Percentiles rank a stretch among this genome's conserved stretches.
phyloP scores from a whole-genome alignment of 306 rosid species.

The Rosa chinensis region DNA sequence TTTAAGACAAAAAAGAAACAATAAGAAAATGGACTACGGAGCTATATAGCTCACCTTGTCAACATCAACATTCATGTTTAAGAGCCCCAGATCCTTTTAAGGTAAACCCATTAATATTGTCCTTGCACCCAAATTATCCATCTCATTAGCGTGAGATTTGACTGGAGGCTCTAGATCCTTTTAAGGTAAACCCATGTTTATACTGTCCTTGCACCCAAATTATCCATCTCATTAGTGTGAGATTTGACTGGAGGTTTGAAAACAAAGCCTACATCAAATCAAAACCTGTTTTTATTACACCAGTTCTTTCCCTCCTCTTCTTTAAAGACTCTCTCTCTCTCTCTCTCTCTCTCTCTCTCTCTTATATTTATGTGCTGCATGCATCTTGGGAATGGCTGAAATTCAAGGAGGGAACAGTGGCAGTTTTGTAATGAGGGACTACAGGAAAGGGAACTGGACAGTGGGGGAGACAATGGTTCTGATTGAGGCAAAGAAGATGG shows the following conservation, averaged over 20 bases:
- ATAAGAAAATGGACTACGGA: background rate
- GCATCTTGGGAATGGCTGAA: slow-evolving; percentile 39
- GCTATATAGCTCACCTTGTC: slow-evolving; percentile 6
- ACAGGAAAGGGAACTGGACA: slow-evolving; percentile 56
- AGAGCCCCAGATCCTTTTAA: slow-evolving; percentile 7
- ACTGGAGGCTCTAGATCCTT: slow-evolving; percentile 17
- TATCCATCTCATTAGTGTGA: slow-evolving; percentile 15
- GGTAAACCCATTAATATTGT: background rate
- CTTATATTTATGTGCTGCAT: slow-evolving; percentile 16
- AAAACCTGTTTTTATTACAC: background rate
- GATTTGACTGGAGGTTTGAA: slow-evolving; percentile 32
- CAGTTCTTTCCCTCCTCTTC: slow-evolving; percentile 10
- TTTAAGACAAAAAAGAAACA: slow-evolving; percentile 11
- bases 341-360: background rate
- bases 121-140: slow-evolving; percentile 25
- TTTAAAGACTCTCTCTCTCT: background rate
- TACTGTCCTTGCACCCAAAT: slow-evolving; percentile 9
- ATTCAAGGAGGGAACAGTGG: slow-evolving; percentile 26
- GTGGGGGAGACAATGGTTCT: slow-evolving; percentile 47
- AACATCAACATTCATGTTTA: slow-evolving; percentile 5
- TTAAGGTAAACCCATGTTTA: slow-evolving; percentile 6
- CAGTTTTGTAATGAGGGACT: slow-evolving; percentile 31
- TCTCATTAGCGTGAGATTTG: slow-evolving; percentile 23
- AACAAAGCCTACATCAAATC: slow-evolving; percentile 27
- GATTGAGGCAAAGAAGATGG: slow-evolving; percentile 53